phyloP scores from a whole-genome alignment of 1,284 basidiomycete genomes.

The Ustilago loliicola region DNA sequence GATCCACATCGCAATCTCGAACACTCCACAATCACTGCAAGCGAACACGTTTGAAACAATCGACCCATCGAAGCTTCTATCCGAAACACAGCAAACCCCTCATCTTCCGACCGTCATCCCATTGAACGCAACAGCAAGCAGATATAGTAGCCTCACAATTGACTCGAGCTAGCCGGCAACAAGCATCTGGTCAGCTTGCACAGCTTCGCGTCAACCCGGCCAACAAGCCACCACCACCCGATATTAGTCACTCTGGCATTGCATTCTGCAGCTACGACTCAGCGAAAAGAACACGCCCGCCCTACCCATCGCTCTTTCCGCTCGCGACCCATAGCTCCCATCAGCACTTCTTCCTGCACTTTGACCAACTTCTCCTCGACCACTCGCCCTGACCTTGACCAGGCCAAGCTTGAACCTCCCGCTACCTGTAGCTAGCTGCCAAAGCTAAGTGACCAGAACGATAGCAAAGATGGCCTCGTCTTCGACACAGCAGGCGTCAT shows the following conservation, averaged over 20 bases:
- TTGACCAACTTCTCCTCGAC: too few species aligned
- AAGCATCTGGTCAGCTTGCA: background rate
- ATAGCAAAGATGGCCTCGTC: conserved; percentile 28
- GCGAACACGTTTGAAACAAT: conserved; percentile 1
- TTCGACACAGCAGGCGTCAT: conserved; percentile 13
- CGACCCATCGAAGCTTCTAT: background rate
- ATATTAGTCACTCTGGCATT: conserved; percentile 31
- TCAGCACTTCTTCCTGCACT: background rate
- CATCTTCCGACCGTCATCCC: background rate
- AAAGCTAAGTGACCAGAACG: background rate
- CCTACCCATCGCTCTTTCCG: background rate
- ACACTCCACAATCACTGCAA: conserved; percentile 18
- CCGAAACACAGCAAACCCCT: background rate
- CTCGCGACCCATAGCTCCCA: background rate
- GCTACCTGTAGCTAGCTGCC: background rate
- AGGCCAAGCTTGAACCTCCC: background rate
- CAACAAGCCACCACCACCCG: conserved; percentile 14
- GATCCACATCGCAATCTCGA: conserved; percentile 4
- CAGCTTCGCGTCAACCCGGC: background rate
- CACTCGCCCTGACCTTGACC: too few species aligned
- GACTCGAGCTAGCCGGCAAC: too few species aligned
- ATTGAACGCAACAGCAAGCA: background rate
- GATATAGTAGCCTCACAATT: background rate
- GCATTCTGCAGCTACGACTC: conserved; percentile 2
- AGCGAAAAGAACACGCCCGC: background rate